Percentiles rank a stretch among this genome's conserved stretches.
phyloP scores from a whole-genome alignment of 495 filamentous ascomycete species.

The Jackrogersella minutella region DNA sequence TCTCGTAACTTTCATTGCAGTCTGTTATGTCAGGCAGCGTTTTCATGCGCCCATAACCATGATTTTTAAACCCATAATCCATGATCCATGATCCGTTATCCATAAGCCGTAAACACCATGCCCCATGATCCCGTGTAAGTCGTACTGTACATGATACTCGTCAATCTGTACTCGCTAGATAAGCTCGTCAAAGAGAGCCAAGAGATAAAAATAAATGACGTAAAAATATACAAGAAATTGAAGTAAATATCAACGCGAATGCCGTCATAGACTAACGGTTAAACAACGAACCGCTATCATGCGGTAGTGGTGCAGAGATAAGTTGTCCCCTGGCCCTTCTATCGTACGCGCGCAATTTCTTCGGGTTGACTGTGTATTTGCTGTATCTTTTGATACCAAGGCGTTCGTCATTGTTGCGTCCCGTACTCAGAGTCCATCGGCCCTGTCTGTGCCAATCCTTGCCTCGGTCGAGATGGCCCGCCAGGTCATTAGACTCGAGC shows the following conservation, averaged over 20 bases:
- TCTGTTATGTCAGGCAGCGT: background rate
- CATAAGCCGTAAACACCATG: conserved; percentile 34
- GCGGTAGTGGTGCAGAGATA: conserved; percentile 38
- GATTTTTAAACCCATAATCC: conserved; percentile 23
- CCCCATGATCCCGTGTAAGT: conserved; percentile 16
- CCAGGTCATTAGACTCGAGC: conserved; percentile 41
- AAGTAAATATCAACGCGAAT: conserved; percentile 18
- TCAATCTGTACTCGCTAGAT: conserved; percentile 25
- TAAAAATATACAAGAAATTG: conserved; percentile 10
- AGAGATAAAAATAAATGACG: conserved; percentile 1
- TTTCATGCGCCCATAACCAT: conserved; percentile 16
- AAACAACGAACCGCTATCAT: conserved; percentile 33
- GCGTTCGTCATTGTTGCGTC: conserved; percentile 41
- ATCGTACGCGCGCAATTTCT: conserved; percentile 38
- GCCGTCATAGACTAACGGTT: conserved; percentile 25
- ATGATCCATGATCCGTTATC: conserved; percentile 17
- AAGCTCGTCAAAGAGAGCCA: background rate
- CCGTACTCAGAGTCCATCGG: conserved; percentile 49
- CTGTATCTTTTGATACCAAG: conserved; percentile 50
- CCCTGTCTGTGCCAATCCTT: conserved; percentile 45
- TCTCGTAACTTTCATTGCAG: conserved; percentile 15
- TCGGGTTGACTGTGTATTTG: conserved; percentile 51
- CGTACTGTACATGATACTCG: conserved; percentile 17
- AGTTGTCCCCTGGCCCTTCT: conserved; percentile 29
- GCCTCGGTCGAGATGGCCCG: conserved; percentile 45